Evolutionary conservation across 148 eudicot species (phyloP).

Genomic region (Pharnaceum exiguum): DNA sequence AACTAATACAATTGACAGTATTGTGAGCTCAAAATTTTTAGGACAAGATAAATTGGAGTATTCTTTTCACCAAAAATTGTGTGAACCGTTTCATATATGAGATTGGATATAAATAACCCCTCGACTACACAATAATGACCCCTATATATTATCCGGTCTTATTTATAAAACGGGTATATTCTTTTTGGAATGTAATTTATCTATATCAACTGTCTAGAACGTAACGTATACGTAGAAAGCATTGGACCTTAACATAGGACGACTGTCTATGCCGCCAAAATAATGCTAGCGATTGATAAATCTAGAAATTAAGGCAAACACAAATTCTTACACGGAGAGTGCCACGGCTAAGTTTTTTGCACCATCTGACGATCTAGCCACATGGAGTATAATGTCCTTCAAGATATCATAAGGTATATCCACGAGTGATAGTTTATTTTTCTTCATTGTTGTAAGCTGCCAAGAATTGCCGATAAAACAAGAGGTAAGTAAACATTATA

Average conservation of each 20-base stretch:
- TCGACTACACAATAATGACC: too few species aligned
- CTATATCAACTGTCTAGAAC: not conserved
- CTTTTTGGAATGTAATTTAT: not conserved
- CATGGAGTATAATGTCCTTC: constrained; percentile 4
- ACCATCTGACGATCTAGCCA: constrained; percentile 7
- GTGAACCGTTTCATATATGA: too few species aligned
- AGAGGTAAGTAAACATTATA: not conserved
- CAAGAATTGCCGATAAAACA: not conserved
- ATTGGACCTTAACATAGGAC: not conserved
- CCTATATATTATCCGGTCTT: too few species aligned
- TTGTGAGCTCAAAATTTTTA: not conserved
- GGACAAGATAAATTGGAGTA: not conserved
- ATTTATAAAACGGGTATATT: too few species aligned
- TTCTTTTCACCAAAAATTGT: not conserved
- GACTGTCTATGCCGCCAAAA: not conserved
- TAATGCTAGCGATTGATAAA: not conserved
- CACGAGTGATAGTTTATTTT: not conserved
- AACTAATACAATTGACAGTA: not conserved
- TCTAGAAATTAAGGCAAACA: too few species aligned
- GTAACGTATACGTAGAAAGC: not conserved
- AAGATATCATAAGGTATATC: constrained; percentile 8
- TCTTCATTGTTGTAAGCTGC: constrained; percentile 4
- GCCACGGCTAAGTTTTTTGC: not conserved
- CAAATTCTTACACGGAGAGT: constrained; percentile 8
- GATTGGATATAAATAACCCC: too few species aligned